Evolutionary conservation across 495 filamentous ascomycete species (phyloP).

Genomic region (Evernia prunastri): DNA sequence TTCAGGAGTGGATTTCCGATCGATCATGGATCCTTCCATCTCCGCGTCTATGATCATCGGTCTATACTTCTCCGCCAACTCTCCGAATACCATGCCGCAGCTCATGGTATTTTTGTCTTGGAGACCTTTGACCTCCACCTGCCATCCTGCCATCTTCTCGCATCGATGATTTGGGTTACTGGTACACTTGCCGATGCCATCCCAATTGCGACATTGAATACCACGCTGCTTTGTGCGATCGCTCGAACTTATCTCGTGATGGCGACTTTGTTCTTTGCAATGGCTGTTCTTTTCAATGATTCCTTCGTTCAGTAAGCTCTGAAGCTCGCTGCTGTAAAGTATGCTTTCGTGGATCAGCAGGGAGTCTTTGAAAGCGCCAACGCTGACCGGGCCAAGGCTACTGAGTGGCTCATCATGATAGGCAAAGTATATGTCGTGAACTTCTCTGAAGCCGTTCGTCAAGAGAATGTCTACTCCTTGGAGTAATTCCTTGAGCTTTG

Average conservation of each 20-base stretch:
- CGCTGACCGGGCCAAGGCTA: conserved; percentile 14
- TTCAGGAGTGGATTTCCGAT: conserved; percentile 10
- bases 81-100: conserved; percentile 24
- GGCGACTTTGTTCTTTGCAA: neutral
- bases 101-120: conserved; percentile 18
- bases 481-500: conserved; percentile 24
- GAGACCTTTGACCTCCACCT: conserved; percentile 7
- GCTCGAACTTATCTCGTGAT: neutral
- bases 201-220: conserved; percentile 1
- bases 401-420: conserved; percentile 11
- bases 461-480: conserved; percentile 19
- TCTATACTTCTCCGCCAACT: conserved; percentile 24
- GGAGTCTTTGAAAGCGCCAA: conserved; percentile 16
- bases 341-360: conserved; percentile 19
- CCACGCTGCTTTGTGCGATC: neutral
- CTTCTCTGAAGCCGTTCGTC: conserved; percentile 20
- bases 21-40: conserved; percentile 4
- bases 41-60: conserved; percentile 3
- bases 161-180: neutral
- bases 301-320: conserved; percentile 11
- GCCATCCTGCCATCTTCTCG: neutral
- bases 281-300: conserved; percentile 11
- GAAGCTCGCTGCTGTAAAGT: conserved; percentile 16
- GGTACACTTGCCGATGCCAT: neutral
- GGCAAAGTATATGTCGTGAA: conserved; percentile 18